Base-by-base conservation (phyloP, 108 stramenopile species). In the Cyclotella choctawhatcheeana region DNA sequence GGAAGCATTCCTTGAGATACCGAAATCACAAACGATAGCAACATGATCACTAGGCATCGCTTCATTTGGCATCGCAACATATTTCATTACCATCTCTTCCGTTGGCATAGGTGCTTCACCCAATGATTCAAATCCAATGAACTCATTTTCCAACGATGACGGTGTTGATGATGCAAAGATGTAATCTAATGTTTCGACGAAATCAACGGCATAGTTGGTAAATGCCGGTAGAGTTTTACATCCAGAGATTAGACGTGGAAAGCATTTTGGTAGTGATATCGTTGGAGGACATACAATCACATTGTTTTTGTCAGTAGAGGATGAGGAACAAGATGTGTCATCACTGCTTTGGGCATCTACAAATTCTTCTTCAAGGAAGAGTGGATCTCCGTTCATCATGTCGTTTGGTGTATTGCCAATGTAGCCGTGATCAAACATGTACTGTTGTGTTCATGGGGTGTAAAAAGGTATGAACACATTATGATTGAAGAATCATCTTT, bases 1-100 rank as follows among this genome's bases (percentile, higher is more conserved):
- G n/a, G n/a, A n/a, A n/a, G n/a, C n/a, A n/a, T n/a, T n/a, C n/a
- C n/a, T n/a, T n/a, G n/a, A n/a, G n/a, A n/a, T n/a, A n/a, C n/a
- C 67, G 31, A 86, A 77, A 26, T 90, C 87, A 44, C 82, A 82
- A 5, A 87, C 84, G 6, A 91, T 20, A 21, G 83, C 75, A 20
- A 91, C 84, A 48, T 91, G 90, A 66, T 91, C 90, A 48, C 79
- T 82, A 26, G 90, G 90, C 64, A 86, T 69, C 21, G 44, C 58
- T 50, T 84, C 76, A 48, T 76, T 88, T 44, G 89, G 89, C 83
- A 90, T 86, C 30, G 88, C 86, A 30, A 74, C 40, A 63, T 72
- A 67, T 24, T 76, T 47, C 44, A 67, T 69, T 18, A 89, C 68
- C 53, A 80, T 69, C 30, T 72, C 77, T 24, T 72, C 61, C 4